Conservation (phyloP, 306 rosid species). For the Acacia crassicarpa region DNA sequence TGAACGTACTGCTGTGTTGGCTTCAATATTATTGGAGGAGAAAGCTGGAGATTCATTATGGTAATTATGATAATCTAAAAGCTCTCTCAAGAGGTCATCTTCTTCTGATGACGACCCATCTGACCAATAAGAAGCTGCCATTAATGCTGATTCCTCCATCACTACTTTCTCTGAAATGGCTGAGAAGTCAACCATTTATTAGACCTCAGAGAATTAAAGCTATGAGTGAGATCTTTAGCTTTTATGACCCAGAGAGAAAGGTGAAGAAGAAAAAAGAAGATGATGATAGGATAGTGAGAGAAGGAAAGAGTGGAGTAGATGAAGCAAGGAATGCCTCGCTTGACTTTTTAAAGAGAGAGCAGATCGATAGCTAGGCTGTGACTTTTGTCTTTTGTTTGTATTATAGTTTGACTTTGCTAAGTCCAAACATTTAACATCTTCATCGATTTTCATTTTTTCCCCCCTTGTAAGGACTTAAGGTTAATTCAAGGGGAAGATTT, state of each 20-base stretch:
- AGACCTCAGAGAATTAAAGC: background rate
- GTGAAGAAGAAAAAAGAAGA: conserved; percentile 20
- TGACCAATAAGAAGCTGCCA: conserved; percentile 45
- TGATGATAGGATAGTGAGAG: conserved; percentile 31
- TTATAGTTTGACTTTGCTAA: conserved; percentile 62
- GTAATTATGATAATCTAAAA: conserved; percentile 36
- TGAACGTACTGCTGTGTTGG: background rate
- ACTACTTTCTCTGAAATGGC: conserved; percentile 33
- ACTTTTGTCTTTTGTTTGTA: conserved; percentile 46
- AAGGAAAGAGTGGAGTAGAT: conserved; percentile 66
- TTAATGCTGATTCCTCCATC: conserved; percentile 41
- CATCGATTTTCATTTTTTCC: background rate
- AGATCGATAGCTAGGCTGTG: conserved; percentile 14
- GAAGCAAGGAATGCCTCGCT: conserved; percentile 38
- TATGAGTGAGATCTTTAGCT: background rate
- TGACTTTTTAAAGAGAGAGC: conserved; percentile 60
- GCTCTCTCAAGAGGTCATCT: conserved; percentile 75
- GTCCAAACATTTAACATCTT: background rate
- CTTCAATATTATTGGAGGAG: conserved; percentile 7
- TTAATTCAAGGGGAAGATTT: background rate
- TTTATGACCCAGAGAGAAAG: conserved; percentile 11
- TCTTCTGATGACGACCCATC: conserved; percentile 63
- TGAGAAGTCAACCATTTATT: conserved; percentile 34
- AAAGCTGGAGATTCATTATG: conserved; percentile 54
- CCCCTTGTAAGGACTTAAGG: background rate